Evolutionary conservation across 2,329 filamentous ascomycete genomes (phyloP).

Genomic region (Decorospora gaudefroyi): DNA sequence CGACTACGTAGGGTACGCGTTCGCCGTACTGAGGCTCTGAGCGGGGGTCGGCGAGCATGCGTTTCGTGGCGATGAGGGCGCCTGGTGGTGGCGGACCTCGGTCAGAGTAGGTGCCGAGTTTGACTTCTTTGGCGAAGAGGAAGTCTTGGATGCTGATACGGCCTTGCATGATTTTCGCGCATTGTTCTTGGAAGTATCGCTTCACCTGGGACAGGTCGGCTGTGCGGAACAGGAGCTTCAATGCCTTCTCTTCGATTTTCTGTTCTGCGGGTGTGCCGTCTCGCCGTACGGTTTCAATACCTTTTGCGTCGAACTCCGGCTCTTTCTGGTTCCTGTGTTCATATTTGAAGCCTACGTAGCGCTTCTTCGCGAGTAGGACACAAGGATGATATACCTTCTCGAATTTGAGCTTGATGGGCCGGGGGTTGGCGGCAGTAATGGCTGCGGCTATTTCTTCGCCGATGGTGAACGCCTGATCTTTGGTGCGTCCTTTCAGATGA

Average conservation of each 20-base stretch:
- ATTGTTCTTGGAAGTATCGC: slow-evolving; percentile 85
- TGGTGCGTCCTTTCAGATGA: slow-evolving; percentile 82
- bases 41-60: slow-evolving; percentile 84
- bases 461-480: slow-evolving; percentile 86
- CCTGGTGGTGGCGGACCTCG: slow-evolving; percentile 81
- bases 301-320: slow-evolving; percentile 95
- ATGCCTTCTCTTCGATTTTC: slow-evolving; percentile 90
- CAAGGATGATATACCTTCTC: slow-evolving; percentile 98
- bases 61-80: slow-evolving; percentile 81
- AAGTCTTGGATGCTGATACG: slow-evolving; percentile 92
- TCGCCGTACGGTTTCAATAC: slow-evolving; percentile 93
- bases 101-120: slow-evolving; percentile 83
- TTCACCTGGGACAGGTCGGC: slow-evolving; percentile 89
- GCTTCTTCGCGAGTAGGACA: slow-evolving; percentile 91
- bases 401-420: slow-evolving; percentile 93
- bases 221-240: slow-evolving; percentile 88
- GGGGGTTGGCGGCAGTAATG: slow-evolving; percentile 86
- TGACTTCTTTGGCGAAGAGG: slow-evolving; percentile 91
- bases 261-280: slow-evolving; percentile 95
- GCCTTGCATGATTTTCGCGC: slow-evolving; percentile 88
- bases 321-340: slow-evolving; percentile 73
- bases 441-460: slow-evolving; percentile 88
- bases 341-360: slow-evolving; percentile 98
- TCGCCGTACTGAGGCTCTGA: slow-evolving; percentile 94
- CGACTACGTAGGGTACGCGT: slow-evolving; percentile 90